Conservation (phyloP, 129 eudicot genomes). For the Saussurea involucrata region DNA sequence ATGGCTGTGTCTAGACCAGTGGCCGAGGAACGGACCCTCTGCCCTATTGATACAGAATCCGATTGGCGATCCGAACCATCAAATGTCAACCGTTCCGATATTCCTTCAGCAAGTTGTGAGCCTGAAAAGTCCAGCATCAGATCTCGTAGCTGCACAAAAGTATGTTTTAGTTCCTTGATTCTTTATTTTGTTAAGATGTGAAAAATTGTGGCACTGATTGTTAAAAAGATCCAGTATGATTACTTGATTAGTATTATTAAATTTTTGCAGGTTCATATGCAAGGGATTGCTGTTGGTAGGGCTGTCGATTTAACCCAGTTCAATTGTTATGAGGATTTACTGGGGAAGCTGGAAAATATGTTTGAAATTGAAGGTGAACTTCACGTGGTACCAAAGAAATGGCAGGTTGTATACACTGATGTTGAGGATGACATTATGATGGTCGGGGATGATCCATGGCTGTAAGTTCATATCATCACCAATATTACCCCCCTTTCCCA, state of each 20-base stretch:
- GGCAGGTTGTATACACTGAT: conserved; percentile 95
- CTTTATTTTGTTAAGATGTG: background rate
- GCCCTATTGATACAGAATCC: conserved; percentile 53
- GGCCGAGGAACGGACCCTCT: conserved; percentile 43
- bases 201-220: background rate
- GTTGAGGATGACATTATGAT: conserved; percentile 93
- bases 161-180: conserved; percentile 17
- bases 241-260: background rate
- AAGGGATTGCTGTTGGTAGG: conserved; percentile 95
- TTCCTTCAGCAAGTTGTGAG: conserved; percentile 68
- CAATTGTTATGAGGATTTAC: conserved; percentile 64
- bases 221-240: background rate
- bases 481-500: background rate
- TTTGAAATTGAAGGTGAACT: conserved; percentile 87
- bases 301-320: conserved; percentile 82
- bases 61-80: conserved; percentile 57
- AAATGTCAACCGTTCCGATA: conserved; percentile 42
- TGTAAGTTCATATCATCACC: conserved; percentile 47
- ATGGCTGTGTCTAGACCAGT: conserved; percentile 26
- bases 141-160: conserved; percentile 90
- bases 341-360: conserved; percentile 78
- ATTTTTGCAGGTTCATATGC: conserved; percentile 84
- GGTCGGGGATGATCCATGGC: conserved; percentile 99
- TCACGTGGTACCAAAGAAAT: conserved; percentile 56
- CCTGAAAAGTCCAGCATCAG: conserved; percentile 73